Evolutionary conservation across 2,329 filamentous ascomycete genomes (phyloP), one percentile per base, ranked within the genome.

Genomic region (Kalaharituber pfeilii): DNA sequence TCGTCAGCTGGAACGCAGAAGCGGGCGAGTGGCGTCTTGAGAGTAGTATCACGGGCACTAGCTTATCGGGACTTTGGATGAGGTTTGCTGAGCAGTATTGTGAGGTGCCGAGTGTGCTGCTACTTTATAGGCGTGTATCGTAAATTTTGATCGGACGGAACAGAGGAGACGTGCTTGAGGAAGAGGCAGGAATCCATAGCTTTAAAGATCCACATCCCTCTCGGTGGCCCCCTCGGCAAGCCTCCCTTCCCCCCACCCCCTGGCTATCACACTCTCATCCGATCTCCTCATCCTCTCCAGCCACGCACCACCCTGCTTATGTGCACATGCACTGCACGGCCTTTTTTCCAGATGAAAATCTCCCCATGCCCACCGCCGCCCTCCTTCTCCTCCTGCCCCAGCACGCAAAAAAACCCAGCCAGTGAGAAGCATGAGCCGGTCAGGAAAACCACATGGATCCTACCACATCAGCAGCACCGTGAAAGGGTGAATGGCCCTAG

Each of bases 221-320:
- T 7, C 30, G 3, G 30, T 36, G 33, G 33, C 33, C 33, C 29
- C 33, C 8, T 3, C 13, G 33, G 13, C 33, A 39, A 8, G 13
- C 5, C 33, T 15, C 33, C 13, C 15, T 18, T 39, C 4, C 33
- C 33, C 33, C 7, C 33, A 39, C 20, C n/a, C n/a, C n/a, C n/a
- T n/a, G n/a, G n/a, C n/a, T n/a, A n/a, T n/a, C n/a, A n/a, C n/a
- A n/a, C n/a, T n/a, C n/a, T 39, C 13, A 39, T 39, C 15, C 44
- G 44, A 20, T 49, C 24, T 26, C 44, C 44, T 49, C 44, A 20
- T 49, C 44, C 22, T 49, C 44, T 49, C 44, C 44, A 39, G 33
- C 33, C 33, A 39, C 33, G 33, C 33, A 39, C 13, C 33, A 15
- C 33, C 33, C 20, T 13, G 4, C 33, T 4, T 39, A 15, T 13